Percentiles rank a stretch among this genome's conserved stretches.
Conservation (phyloP, 2,329 filamentous ascomycete genomes). For the Ramichloridium luteum region DNA sequence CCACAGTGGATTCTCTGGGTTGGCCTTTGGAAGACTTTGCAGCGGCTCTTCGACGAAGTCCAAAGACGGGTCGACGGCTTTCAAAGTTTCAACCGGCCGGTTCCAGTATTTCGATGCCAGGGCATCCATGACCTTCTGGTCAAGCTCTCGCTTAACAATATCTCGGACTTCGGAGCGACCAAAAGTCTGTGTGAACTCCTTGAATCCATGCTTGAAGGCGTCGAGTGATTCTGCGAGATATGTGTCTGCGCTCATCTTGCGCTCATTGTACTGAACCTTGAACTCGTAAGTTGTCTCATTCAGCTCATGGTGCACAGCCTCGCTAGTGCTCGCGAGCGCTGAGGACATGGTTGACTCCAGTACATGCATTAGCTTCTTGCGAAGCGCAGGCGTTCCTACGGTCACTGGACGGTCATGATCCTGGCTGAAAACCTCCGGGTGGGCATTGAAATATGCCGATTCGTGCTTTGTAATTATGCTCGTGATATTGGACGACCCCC, state of each 20-base stretch:
- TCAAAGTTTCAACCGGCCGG: constrained; percentile 78
- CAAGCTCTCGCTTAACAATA: constrained; percentile 79
- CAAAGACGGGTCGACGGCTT: constrained; percentile 28
- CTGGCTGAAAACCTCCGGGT: constrained; percentile 67
- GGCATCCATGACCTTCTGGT: constrained; percentile 87
- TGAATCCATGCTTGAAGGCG: constrained; percentile 95
- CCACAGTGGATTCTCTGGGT: constrained; percentile 81
- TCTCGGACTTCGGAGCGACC: constrained; percentile 80
- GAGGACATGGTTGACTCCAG: constrained; percentile 95
- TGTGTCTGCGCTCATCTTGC: constrained; percentile 85
- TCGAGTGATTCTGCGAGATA: constrained; percentile 93
- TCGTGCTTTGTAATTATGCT: constrained; percentile 79
- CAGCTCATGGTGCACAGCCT: constrained; percentile 86
- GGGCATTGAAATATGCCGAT: constrained; percentile 69
- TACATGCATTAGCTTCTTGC: constrained; percentile 94
- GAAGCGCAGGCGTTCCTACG: constrained; percentile 73
- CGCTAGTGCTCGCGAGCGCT: constrained; percentile 75
- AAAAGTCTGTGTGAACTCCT: constrained; percentile 80
- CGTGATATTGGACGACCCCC: constrained; percentile 67
- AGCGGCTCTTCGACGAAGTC: constrained; percentile 21
- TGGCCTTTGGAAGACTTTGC: constrained; percentile 69
- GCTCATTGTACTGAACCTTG: constrained; percentile 98
- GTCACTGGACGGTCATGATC: constrained; percentile 49
- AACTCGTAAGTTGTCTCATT: constrained; percentile 97
- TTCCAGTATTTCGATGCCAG: constrained; percentile 96